These are phyloP conservation scores for Spathaspora girioi DNA, from an alignment of 805 yeast species.

Conservation along the genomic window DNA sequence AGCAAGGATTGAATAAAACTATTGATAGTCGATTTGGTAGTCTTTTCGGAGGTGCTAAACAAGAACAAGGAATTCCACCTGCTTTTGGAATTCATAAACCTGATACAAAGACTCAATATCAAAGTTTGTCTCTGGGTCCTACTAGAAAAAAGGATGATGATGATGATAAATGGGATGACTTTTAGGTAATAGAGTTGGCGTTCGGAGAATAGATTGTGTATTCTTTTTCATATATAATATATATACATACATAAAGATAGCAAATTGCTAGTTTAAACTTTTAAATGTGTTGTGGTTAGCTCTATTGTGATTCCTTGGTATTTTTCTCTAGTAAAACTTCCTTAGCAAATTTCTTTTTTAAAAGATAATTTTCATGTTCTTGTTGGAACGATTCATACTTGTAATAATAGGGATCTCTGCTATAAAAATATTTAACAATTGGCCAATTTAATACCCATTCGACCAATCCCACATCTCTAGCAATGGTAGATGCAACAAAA, in stretches of 20 bases:
- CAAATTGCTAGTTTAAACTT: background rate
- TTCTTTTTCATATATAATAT: background rate
- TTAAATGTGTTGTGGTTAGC: background rate
- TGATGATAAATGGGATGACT: slow-evolving; percentile 70
- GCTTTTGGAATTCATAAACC: slow-evolving; percentile 70
- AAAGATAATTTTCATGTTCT: slow-evolving; percentile 33
- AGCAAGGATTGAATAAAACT: slow-evolving; percentile 36
- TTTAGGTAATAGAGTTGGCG: slow-evolving; percentile 34
- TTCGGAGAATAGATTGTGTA: too few relatives aligned
- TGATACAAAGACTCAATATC: slow-evolving; percentile 51
- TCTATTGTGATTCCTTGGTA: background rate
- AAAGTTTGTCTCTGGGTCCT: slow-evolving; percentile 42
- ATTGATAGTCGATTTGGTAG: slow-evolving; percentile 47
- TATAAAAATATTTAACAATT: slow-evolving; percentile 45
- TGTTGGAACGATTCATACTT: slow-evolving; percentile 45
- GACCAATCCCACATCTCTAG: slow-evolving; percentile 65
- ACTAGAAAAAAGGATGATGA: slow-evolving; percentile 40
- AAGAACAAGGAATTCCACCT: slow-evolving; percentile 46
- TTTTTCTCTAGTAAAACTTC: background rate
- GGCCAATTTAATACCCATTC: slow-evolving; percentile 61
- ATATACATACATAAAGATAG: background rate
- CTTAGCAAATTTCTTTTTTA: slow-evolving; percentile 2
- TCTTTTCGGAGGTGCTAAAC: slow-evolving; percentile 52
- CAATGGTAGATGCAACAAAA: slow-evolving; percentile 47
- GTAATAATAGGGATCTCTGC: slow-evolving; percentile 60